Base-by-base conservation (phyloP, 2,329 filamentous ascomycete genomes). In the Amesomyces nigricolor region DNA sequence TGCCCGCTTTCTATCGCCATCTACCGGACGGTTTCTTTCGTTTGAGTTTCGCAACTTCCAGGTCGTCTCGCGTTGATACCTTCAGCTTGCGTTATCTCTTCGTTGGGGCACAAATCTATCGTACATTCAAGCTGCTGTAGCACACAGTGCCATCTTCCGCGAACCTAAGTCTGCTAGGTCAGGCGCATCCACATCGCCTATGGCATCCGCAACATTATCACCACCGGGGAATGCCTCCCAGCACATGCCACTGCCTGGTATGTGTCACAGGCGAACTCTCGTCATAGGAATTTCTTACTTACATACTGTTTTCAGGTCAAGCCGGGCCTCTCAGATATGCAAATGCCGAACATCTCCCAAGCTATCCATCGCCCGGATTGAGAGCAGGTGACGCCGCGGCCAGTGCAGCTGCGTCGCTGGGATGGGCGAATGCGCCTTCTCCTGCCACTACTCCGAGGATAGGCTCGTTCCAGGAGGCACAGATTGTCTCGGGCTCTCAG, bases 341-440 rank as follows among this genome's bases (percentile, higher is more conserved):
- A 57, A 79, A 82, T 64, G 81, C 87, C 43, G 77, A 83, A 65
- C 84, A 88, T 63, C 79, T 94, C 19, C 89, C 89, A 38, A 88
- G 86, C 65, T 92, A 79, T 64, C 88, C 89, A 11, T 84, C 86
- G 9, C 69, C 77, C 55, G 86, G 88, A 38, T 76, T 89, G 56
- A 72, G 69, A 52, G 64, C 75, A 44, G 75, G 79, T 62, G 75
- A 73, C 63, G 75, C 78, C 50, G 89, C 88, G 54, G 89, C 88
- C 58, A 81, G 86, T 61, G 83, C 87, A 53, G 90, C 89, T 52
- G 88, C 88, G 40, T 81, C 79, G 50, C 74, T 92, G 45, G 89
- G 89, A 49, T 88, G 89, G 76, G 78, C 82, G 47, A 88, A 82
- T 65, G 75, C 81, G 29, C 78, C 79, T 42, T 73, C 74, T n/a